Evolutionary conservation across 2,329 filamentous ascomycete genomes (phyloP).

Genomic region (Madurella mycetomatis): DNA sequence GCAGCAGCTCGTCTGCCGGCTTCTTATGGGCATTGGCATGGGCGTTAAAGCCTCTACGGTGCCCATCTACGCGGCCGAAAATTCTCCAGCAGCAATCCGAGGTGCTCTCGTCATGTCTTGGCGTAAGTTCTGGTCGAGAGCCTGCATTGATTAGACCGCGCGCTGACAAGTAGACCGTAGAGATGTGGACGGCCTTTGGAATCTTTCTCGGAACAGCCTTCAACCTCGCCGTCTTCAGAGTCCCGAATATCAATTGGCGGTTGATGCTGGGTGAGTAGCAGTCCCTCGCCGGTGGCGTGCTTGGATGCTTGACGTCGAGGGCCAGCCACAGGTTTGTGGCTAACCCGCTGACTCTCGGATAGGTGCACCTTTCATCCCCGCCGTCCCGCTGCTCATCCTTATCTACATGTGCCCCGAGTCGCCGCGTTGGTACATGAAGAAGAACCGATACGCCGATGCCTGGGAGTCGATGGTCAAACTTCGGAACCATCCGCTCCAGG

Average conservation of each 20-base stretch:
- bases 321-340: conserved; percentile 18
- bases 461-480: conserved; percentile 51
- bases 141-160: background rate
- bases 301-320: too few species aligned
- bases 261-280: conserved; percentile 32
- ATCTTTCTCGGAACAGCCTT: conserved; percentile 61
- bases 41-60: conserved; percentile 69
- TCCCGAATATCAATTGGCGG: conserved; percentile 33
- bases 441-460: conserved; percentile 57
- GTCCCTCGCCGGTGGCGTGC: background rate
- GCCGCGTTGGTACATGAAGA: conserved; percentile 64
- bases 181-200: conserved; percentile 59
- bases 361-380: conserved; percentile 58
- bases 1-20: conserved; percentile 65
- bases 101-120: conserved; percentile 79
- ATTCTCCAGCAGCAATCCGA: conserved; percentile 62
- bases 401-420: conserved; percentile 66
- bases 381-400: conserved; percentile 52
- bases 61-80: conserved; percentile 73
- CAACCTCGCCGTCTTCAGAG: conserved; percentile 47
- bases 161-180: conserved; percentile 36
- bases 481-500: conserved; percentile 53
- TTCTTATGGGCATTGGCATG: conserved; percentile 73
- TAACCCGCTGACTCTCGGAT: background rate
- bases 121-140: conserved; percentile 37